These are phyloP conservation scores for Pseudogymnoascus sp. DNA, from an alignment of 2,329 filamentous ascomycete species.

Conservation along the genomic window DNA sequence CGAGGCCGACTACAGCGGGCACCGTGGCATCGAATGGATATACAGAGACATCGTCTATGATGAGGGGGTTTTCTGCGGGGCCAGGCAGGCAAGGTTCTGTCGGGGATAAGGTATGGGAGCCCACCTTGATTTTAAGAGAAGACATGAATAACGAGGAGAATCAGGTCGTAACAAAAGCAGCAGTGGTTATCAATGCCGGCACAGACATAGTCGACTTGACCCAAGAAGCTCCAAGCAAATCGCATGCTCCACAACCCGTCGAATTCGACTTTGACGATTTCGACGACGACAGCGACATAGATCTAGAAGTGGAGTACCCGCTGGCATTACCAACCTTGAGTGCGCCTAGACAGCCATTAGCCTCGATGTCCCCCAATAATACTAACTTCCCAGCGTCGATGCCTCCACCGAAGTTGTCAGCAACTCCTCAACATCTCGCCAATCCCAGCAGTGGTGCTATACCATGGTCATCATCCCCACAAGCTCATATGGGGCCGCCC, in stretches of 20 bases:
- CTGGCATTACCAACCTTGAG: conserved; percentile 21
- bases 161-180: background rate
- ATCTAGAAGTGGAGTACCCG: conserved; percentile 59
- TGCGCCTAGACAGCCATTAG: background rate
- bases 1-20: conserved; percentile 24
- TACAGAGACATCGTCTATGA: background rate
- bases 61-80: background rate
- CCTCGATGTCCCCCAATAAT: background rate
- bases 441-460: conserved; percentile 23
- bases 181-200: background rate
- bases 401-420: background rate
- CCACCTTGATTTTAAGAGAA: background rate
- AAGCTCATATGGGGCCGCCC: conserved; percentile 34
- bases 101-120: background rate
- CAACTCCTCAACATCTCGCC: background rate
- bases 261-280: conserved; percentile 77
- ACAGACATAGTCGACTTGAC: background rate
- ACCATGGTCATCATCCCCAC: conserved; percentile 40
- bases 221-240: conserved; percentile 2
- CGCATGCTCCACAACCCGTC: conserved; percentile 24
- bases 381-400: conserved; percentile 12
- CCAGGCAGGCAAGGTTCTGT: background rate
- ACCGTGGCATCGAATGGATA: background rate
- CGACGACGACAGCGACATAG: conserved; percentile 72
- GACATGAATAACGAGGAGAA: background rate